phyloP scores from a whole-genome alignment of 768 basidiomycete genomes.

The Kwoniella europaea region DNA sequence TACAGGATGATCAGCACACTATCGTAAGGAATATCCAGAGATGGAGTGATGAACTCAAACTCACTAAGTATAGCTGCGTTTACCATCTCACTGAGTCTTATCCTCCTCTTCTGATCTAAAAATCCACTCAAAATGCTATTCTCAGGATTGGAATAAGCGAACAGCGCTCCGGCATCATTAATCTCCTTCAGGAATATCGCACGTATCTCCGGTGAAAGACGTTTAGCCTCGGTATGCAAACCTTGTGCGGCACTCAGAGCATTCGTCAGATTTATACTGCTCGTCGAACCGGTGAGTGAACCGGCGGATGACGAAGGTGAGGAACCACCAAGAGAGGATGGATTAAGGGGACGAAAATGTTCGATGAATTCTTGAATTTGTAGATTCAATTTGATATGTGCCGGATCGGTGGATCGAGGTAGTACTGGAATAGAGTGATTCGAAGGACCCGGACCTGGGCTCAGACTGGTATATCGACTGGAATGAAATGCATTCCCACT shows the following conservation, averaged over 20 bases:
- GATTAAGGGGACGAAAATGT: conserved; percentile 63
- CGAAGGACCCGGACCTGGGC: not conserved
- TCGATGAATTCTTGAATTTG: conserved; percentile 88
- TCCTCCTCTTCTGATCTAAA: conserved; percentile 74
- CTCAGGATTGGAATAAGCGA: conserved; percentile 84
- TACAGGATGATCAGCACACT: not conserved
- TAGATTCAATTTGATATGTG: conserved; percentile 79
- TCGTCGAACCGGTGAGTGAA: conserved; percentile 21
- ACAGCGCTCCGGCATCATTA: conserved; percentile 72
- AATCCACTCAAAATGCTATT: conserved; percentile 76
- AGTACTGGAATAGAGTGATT: conserved; percentile 35
- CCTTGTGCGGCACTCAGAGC: conserved; percentile 63
- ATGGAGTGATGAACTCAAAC: conserved; percentile 53
- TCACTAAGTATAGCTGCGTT: conserved; percentile 82
- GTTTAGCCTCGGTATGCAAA: conserved; percentile 68
- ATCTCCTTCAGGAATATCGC: conserved; percentile 72
- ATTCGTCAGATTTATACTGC: conserved; percentile 34
- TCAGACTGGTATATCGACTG: not conserved
- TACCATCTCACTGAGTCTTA: conserved; percentile 83
- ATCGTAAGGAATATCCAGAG: not conserved
- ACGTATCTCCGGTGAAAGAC: conserved; percentile 67
- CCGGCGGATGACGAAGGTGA: conserved; percentile 72
- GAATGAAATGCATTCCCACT: conserved; percentile 1
- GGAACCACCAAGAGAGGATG: conserved; percentile 70
- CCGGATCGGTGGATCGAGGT: conserved; percentile 67